Conservation (phyloP, 2,329 filamentous ascomycete genomes). For the Penicillium sp. region DNA sequence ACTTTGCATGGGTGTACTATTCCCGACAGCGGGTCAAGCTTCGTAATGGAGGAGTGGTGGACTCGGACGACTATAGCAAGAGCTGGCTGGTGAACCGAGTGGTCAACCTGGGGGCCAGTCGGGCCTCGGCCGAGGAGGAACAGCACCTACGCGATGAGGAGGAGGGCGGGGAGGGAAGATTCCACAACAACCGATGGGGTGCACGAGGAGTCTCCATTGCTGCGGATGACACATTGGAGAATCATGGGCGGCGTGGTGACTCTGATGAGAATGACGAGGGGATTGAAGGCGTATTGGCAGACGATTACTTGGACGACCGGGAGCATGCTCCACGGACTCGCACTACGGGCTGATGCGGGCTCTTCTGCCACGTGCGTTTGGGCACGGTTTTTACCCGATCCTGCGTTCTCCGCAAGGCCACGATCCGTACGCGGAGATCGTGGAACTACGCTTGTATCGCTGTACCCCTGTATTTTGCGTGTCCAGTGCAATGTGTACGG, state of each 20-base stretch:
- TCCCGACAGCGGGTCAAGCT: slow-evolving; percentile 90
- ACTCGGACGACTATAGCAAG: slow-evolving; percentile 78
- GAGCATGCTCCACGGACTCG: neutral
- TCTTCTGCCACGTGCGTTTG: neutral
- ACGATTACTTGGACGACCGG: slow-evolving; percentile 5
- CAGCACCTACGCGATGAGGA: slow-evolving; percentile 30
- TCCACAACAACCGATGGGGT: slow-evolving; percentile 49
- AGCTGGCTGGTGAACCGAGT: slow-evolving; percentile 79
- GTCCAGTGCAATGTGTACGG: no score
- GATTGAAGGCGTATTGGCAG: slow-evolving; percentile 8
- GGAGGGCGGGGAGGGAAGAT: slow-evolving; percentile 21
- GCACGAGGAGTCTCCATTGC: slow-evolving; percentile 54
- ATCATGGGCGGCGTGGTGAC: slow-evolving; percentile 11
- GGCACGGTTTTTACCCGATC: neutral
- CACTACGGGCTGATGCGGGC: neutral
- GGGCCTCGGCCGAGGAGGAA: slow-evolving; percentile 33
- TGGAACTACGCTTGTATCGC: no score
- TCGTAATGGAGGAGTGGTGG: slow-evolving; percentile 77
- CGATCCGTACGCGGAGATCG: no score
- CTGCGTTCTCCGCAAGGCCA: no score
- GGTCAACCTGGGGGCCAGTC: slow-evolving; percentile 50
- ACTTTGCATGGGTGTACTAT: slow-evolving; percentile 97
- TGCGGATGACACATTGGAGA: slow-evolving; percentile 48
- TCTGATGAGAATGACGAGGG: slow-evolving; percentile 8
- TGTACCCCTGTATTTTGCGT: no score